Evolutionary conservation across 495 filamentous ascomycete species (phyloP).

Genomic region (Hypoxylon intermedium): DNA sequence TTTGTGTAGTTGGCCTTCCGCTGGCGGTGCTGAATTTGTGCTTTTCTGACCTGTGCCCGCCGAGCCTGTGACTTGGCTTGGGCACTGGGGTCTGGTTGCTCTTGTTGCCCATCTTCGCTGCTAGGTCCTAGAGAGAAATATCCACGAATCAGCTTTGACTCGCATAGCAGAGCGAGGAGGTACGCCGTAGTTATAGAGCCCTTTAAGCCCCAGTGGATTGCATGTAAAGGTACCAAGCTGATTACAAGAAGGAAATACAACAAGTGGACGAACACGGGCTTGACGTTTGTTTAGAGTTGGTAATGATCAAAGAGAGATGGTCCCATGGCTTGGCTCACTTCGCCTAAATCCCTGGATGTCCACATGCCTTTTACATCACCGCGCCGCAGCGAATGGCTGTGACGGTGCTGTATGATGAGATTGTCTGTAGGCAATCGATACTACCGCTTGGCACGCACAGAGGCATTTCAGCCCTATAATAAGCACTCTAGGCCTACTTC

Average conservation of each 20-base stretch:
- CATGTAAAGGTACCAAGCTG: neutral
- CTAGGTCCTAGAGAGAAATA: constrained; percentile 19
- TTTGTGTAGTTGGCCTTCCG: constrained; percentile 60
- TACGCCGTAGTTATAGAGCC: neutral
- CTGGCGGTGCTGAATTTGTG: constrained; percentile 60
- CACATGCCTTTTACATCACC: neutral
- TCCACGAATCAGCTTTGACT: constrained; percentile 15
- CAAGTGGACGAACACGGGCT: too few relatives aligned
- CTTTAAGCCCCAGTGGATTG: neutral
- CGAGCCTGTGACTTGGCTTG: constrained; percentile 49
- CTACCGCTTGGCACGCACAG: constrained; percentile 11
- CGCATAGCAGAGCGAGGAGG: neutral
- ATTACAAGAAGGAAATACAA: neutral
- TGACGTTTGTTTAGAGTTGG: too few relatives aligned
- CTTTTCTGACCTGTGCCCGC: constrained; percentile 57
- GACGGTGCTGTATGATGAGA: neutral
- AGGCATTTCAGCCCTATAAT: constrained; percentile 32
- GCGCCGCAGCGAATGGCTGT: neutral
- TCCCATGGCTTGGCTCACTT: neutral
- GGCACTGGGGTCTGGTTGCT: constrained; percentile 4
- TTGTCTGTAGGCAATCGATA: constrained; percentile 18
- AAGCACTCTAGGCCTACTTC: constrained; percentile 13
- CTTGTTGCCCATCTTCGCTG: constrained; percentile 4
- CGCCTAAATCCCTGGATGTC: neutral
- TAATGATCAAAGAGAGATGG: neutral